Percentiles rank a stretch among this genome's conserved stretches.
Conservation (phyloP, 2,329 filamentous ascomycete genomes). For the Colletotrichum eleusines region DNA sequence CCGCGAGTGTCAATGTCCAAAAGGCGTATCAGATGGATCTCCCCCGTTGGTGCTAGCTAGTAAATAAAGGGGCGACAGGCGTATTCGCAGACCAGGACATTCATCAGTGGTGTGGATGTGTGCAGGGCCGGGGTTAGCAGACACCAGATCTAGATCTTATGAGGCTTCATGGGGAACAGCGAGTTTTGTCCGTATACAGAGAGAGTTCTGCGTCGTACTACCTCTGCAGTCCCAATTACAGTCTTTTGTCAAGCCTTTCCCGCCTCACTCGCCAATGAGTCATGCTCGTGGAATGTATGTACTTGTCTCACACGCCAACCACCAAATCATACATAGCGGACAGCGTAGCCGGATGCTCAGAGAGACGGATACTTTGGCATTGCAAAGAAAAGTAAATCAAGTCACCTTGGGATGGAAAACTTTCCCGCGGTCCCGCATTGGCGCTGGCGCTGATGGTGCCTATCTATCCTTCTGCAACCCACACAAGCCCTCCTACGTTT, state of each 20-base stretch:
- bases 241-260: too few relatives aligned
- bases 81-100: slow-evolving; percentile 6
- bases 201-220: too few relatives aligned
- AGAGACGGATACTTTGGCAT: too few relatives aligned
- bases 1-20: slow-evolving; percentile 14
- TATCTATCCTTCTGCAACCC: neutral
- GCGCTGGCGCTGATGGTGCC: slow-evolving; percentile 8
- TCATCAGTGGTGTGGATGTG: neutral
- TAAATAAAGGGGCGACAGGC: slow-evolving; percentile 2
- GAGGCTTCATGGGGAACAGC: too few relatives aligned
- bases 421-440: slow-evolving; percentile 6
- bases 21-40: slow-evolving; percentile 11
- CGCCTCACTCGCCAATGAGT: too few relatives aligned
- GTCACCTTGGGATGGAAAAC: slow-evolving; percentile 7
- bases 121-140: neutral
- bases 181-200: too few relatives aligned
- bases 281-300: too few relatives aligned
- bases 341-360: too few relatives aligned
- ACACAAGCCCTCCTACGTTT: neutral
- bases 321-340: too few relatives aligned
- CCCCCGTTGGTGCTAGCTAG: neutral
- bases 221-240: too few relatives aligned
- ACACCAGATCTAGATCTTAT: neutral
- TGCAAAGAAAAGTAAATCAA: neutral
- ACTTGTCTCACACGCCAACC: too few relatives aligned